Evolutionary conservation across 1,139 yeast species (phyloP), one percentile per base, ranked within the genome.

Genomic region (Lodderomyces oxycetoniae): DNA sequence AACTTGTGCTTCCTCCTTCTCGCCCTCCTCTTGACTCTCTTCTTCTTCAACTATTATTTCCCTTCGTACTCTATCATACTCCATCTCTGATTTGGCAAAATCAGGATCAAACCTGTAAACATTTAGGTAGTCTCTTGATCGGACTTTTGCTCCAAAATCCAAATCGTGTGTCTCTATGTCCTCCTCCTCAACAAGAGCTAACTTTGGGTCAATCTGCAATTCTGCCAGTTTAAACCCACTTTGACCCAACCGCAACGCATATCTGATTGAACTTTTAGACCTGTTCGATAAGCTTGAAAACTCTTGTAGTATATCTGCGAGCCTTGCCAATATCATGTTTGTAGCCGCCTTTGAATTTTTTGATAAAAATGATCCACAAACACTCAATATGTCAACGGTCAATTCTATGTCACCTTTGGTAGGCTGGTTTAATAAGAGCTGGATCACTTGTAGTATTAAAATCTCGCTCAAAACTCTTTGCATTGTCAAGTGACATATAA

Each of bases 401-500:
- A 66, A 38, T 9, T 49, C 50, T 4, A 66, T 38, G 3, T 55
- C 47, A 36, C 68, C 77, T 41, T 75, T 70, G 1, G 79, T 61
- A 1, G 81, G 78, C 12, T 66, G 64, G 24, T 55, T 61, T 33
- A 86, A 55, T 21, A 87, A 55, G 15, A 82, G 45, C 40, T 79
- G 77, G 25, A 85, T 45, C 1, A 86, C 63, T 52, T 88, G 88
- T 19, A 86, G 61, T 0, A 77, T 58, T 4, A 85, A 48, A 24
- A 82, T 66, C 38, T 79, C 89, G 47, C 77, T 79, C 10, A 78
- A 61, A 1, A 87, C 84, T 35, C 68, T 72, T 43, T 77, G 83
- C 46, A 80, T 81, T 32, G 77, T 72, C 40, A 88, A 57, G 34
- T 79, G 80, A 2, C 82, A 76, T 12, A 88, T 37, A 41, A 88